A percentile compares a stretch with the other conserved stretches of the same genome.
Conservation (phyloP, 2,329 filamentous ascomycete species). For the Neofusicoccum ribis region DNA sequence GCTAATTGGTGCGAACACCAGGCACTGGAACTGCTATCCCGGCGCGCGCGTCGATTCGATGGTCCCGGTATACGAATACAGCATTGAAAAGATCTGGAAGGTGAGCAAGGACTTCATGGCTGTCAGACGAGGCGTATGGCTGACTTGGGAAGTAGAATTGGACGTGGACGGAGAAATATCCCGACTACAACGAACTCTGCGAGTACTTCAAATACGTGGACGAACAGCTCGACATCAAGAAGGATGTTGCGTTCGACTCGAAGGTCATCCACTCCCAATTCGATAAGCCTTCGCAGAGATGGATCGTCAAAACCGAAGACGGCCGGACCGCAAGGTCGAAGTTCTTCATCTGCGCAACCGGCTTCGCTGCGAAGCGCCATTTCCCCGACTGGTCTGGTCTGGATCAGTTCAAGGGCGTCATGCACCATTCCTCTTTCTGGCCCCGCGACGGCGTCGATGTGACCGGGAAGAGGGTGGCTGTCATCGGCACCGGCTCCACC, state of each 20-base stretch:
- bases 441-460: conserved; percentile 58
- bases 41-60: conserved; percentile 51
- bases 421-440: conserved; percentile 64
- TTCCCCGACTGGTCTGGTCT: conserved; percentile 62
- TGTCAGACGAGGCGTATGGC: background rate
- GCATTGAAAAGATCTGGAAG: conserved; percentile 50
- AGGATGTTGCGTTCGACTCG: conserved; percentile 59
- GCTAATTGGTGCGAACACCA: background rate
- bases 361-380: conserved; percentile 62
- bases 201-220: conserved; percentile 63
- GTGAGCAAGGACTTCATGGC: conserved; percentile 22
- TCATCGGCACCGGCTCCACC: conserved; percentile 66
- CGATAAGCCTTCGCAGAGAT: conserved; percentile 49
- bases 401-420: conserved; percentile 59
- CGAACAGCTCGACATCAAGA: conserved; percentile 55
- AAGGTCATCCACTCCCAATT: conserved; percentile 56
- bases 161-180: conserved; percentile 58
- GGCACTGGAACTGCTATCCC: conserved; percentile 47
- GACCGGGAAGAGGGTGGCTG: conserved; percentile 58
- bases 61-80: conserved; percentile 50
- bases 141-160: conserved; percentile 45
- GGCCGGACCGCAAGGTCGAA: conserved; percentile 52
- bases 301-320: conserved; percentile 54
- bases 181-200: conserved; percentile 54
- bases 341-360: conserved; percentile 56